These are phyloP conservation scores for Stachybotrys elegans DNA, from an alignment of 2,329 filamentous ascomycete species.

Conservation along the genomic window DNA sequence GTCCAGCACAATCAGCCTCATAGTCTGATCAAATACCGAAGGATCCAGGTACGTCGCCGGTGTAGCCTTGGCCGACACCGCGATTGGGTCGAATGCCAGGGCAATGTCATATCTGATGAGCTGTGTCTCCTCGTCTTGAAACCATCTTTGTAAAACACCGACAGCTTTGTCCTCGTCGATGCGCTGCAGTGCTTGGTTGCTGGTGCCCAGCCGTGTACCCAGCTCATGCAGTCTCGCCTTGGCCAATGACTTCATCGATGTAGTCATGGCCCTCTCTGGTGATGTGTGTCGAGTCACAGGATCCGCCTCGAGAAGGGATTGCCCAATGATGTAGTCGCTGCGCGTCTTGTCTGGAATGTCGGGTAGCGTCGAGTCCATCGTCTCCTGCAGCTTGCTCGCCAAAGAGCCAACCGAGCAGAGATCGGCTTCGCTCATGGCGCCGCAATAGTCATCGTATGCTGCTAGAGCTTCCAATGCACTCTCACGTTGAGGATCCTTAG, in stretches of 20 bases:
- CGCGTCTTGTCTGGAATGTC: slow-evolving; percentile 39
- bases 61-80: slow-evolving; percentile 40
- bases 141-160: slow-evolving; percentile 31
- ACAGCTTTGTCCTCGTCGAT: slow-evolving; percentile 29
- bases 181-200: too few relatives aligned
- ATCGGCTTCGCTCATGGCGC: slow-evolving; percentile 63
- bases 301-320: slow-evolving; percentile 42
- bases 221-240: slow-evolving; percentile 19
- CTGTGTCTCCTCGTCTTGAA: too few relatives aligned
- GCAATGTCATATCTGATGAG: slow-evolving; percentile 49
- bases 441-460: slow-evolving; percentile 48
- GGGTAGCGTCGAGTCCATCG: slow-evolving; percentile 60
- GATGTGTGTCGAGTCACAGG: slow-evolving; percentile 22
- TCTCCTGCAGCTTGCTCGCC: slow-evolving; percentile 38
- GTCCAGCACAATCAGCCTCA: slow-evolving; percentile 64
- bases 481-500: slow-evolving; percentile 7
- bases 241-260: slow-evolving; percentile 21
- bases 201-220: too few relatives aligned
- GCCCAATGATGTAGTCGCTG: slow-evolving; percentile 48
- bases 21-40: slow-evolving; percentile 72
- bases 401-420: slow-evolving; percentile 47
- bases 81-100: slow-evolving; percentile 57
- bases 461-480: slow-evolving; percentile 34
- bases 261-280: slow-evolving; percentile 20
- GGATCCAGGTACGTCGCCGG: slow-evolving; percentile 47